Base-by-base conservation (phyloP, 495 filamentous ascomycete species). In the Pyronema omphalodes region DNA sequence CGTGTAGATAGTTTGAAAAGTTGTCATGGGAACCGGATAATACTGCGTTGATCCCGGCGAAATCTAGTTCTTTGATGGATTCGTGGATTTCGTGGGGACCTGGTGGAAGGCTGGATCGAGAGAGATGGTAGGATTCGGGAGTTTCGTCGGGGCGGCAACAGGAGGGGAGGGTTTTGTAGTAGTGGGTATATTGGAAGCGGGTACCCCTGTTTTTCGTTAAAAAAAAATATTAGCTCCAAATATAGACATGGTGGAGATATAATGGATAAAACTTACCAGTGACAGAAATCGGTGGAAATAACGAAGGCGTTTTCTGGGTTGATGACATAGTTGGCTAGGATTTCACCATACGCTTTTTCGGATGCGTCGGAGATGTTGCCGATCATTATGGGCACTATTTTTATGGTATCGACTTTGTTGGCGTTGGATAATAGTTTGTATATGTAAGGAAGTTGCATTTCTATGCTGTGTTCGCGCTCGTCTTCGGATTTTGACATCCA, bases 401-500 rank as follows among this genome's bases (percentile, higher is more conserved):
- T 77, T 14, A 60, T 58, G 34, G 65, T 57, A 23, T 69, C 64
- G 23, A 58, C 52, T 2, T 67, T 67, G 55, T 74, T 76, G 1
- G 71, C 79, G 63, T 71, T 73, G 23, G 76, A 73, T 11, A 86
- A 71, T 43, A 88, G 77, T 67, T 89, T 88, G 75, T 91, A 86
- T 58, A 96, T 80, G 63, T 91, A 96, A 1, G 91, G 91, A 0
- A 95, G 73, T 59, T 99, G 91, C 80, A 96, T 93, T 69, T 96
- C 93, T 19, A 96, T 79, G 51, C 86, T 94, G 68, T 99, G 91
- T 67, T 99, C 91, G 35, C 78, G 81, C 56, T 88, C 81, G 59
- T 99, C 91, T 8, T 77, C 71, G 3, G 72, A 67, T 29, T 63
- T 65, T 0, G 77, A 74, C 76, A 94, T 88, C n/a, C 73, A 76